phyloP scores from a whole-genome alignment of 768 basidiomycete species.

The Suillus luteus region DNA sequence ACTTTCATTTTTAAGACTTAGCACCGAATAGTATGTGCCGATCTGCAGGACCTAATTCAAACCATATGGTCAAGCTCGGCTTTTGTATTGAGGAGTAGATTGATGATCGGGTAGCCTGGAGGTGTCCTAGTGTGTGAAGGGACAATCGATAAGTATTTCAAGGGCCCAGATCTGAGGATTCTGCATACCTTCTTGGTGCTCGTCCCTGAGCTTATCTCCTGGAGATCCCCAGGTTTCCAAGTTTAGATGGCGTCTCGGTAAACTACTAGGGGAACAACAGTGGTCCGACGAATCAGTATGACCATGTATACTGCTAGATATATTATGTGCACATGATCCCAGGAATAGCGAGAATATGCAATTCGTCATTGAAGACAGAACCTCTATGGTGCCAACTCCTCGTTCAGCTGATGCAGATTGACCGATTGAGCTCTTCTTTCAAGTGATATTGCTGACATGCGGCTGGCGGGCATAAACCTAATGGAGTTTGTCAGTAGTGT shows the following conservation, averaged over 20 bases:
- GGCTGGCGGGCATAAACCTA: neutral
- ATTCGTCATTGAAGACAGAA: neutral
- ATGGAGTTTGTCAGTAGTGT: neutral
- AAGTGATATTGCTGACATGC: neutral
- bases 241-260: neutral
- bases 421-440: neutral
- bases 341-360: neutral
- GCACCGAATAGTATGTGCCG: neutral
- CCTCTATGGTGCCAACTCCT: neutral
- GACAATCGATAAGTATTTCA: neutral
- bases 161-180: neutral
- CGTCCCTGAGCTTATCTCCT: constrained; percentile 5
- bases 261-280: neutral
- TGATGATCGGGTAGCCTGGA: constrained; percentile 8
- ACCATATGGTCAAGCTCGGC: neutral
- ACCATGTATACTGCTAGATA: neutral
- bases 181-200: constrained; percentile 1
- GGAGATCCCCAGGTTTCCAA: constrained; percentile 2
- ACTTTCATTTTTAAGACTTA: neutral
- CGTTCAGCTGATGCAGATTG: neutral
- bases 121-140: constrained; percentile 1
- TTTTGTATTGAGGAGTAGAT: constrained; percentile 2
- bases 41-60: neutral
- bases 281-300: neutral
- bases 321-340: neutral